A percentile compares a stretch with the other conserved stretches of the same genome.
These are phyloP conservation scores for Trichoderma pleuroti DNA, from an alignment of 2,329 filamentous ascomycete species.

Conservation along the genomic window DNA sequence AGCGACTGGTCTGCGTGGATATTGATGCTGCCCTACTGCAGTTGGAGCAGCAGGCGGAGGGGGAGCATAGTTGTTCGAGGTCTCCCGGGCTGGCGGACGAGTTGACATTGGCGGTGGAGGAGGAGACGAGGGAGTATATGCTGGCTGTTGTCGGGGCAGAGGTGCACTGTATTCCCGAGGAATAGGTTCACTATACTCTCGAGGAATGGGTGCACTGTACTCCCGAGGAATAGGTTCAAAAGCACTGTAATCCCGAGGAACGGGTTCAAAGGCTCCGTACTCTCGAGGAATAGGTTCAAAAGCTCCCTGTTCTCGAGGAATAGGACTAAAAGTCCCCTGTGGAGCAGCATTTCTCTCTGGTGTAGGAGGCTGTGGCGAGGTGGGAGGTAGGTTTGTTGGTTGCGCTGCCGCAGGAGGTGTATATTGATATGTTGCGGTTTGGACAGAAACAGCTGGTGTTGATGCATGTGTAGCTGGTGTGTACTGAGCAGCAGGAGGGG, in stretches of 20 bases:
- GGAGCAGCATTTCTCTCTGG: background rate
- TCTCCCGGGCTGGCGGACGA: background rate
- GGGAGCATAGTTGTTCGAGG: background rate
- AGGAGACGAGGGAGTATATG: background rate
- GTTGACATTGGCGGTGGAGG: background rate
- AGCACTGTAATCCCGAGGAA: background rate
- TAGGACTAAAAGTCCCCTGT: background rate
- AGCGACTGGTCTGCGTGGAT: background rate
- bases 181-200: background rate
- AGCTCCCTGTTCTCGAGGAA: background rate
- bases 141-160: background rate
- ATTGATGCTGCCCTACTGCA: background rate
- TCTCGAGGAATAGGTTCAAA: too few relatives aligned
- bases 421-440: background rate
- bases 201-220: background rate
- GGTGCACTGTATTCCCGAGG: background rate
- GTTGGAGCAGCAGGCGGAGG: background rate
- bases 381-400: background rate
- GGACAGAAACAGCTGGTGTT: background rate
- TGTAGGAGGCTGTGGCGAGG: background rate
- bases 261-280: too few relatives aligned
- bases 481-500: background rate
- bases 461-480: background rate
- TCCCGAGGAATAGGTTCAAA: background rate
- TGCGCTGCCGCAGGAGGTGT: background rate